Evolutionary conservation across 2,329 filamentous ascomycete genomes (phyloP).

Genomic region (Hypoxylon sp.): DNA sequence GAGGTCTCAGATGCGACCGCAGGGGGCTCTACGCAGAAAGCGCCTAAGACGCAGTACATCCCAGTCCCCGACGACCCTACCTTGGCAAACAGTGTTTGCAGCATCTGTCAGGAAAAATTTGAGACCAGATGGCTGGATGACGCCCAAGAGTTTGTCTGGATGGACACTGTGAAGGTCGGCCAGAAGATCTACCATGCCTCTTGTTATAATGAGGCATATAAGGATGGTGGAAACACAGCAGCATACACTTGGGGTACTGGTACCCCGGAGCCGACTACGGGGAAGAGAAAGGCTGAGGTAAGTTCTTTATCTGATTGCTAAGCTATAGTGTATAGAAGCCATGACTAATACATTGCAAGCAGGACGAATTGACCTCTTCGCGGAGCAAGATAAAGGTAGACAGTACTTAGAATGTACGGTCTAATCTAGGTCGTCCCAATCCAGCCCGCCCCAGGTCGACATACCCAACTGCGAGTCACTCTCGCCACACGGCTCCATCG

Average conservation of each 20-base stretch:
- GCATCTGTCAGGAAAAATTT: slow-evolving; percentile 96
- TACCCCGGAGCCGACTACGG: slow-evolving; percentile 74
- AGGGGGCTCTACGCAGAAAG: slow-evolving; percentile 58
- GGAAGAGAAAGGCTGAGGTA: slow-evolving; percentile 81
- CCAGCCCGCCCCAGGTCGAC: slow-evolving; percentile 2
- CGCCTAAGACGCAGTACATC: slow-evolving; percentile 76
- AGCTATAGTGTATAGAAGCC: not conserved
- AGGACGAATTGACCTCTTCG: slow-evolving; percentile 50
- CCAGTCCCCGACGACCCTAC: slow-evolving; percentile 83
- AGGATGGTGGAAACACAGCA: slow-evolving; percentile 65
- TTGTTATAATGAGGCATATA: slow-evolving; percentile 85
- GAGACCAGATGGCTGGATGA: slow-evolving; percentile 93
- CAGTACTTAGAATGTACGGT: slow-evolving; percentile 33
- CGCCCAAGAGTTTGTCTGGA: slow-evolving; percentile 96
- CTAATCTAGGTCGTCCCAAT: slow-evolving; percentile 2
- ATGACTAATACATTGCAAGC: slow-evolving; percentile 45
- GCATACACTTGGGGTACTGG: slow-evolving; percentile 54
- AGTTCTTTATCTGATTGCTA: slow-evolving; percentile 47
- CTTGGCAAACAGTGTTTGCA: slow-evolving; percentile 81
- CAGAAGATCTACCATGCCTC: slow-evolving; percentile 88
- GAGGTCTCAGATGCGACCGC: slow-evolving; percentile 55
- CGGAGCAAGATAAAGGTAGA: slow-evolving; percentile 50
- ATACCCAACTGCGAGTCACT: not conserved
- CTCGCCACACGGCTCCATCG: not conserved
- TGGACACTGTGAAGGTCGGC: slow-evolving; percentile 84